Evolutionary conservation across 202 grass and related monocot genomes (phyloP).

Genomic region (Musa balbisiana): DNA sequence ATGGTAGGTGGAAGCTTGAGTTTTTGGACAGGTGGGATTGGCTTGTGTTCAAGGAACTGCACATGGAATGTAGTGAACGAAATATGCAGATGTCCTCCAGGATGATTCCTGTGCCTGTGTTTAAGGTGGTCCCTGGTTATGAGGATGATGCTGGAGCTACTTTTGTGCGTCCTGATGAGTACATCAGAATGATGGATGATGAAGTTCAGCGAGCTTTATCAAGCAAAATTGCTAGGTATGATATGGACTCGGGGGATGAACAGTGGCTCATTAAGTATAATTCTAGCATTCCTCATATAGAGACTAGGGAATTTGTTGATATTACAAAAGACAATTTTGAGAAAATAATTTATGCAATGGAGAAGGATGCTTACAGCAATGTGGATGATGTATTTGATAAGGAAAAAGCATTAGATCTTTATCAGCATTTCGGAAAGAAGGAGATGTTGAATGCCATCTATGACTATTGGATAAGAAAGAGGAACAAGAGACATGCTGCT

Average conservation of each 20-base stretch:
- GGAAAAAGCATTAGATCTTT: constrained; percentile 40
- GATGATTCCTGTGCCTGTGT: constrained; percentile 65
- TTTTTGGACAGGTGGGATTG: constrained; percentile 78
- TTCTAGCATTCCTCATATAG: constrained; percentile 28
- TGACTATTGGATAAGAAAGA: constrained; percentile 69
- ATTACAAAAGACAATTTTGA: constrained; percentile 66
- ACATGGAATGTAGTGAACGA: constrained; percentile 51
- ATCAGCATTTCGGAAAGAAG: constrained; percentile 38
- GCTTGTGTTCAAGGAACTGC: constrained; percentile 87
- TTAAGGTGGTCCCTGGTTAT: constrained; percentile 40
- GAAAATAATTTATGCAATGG: constrained; percentile 61
- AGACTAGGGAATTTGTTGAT: constrained; percentile 12
- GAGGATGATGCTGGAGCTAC: constrained; percentile 27
- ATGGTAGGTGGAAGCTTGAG: constrained; percentile 81
- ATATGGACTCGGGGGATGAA: constrained; percentile 86
- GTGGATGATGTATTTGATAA: constrained; percentile 31
- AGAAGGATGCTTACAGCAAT: constrained; percentile 72
- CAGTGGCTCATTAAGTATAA: constrained; percentile 50
- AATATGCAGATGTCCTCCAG: constrained; percentile 39
- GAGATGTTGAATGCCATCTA: constrained; percentile 39
- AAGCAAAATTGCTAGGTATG: constrained; percentile 39
- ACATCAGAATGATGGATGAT: constrained; percentile 58
- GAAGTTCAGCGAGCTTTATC: constrained; percentile 60
- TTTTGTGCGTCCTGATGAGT: constrained; percentile 50
- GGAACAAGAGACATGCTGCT: constrained; percentile 37